A percentile compares a stretch with the other conserved stretches of the same genome.
Evolutionary conservation across 768 basidiomycete genomes (phyloP).

Genomic region (Lactarius psammicola): DNA sequence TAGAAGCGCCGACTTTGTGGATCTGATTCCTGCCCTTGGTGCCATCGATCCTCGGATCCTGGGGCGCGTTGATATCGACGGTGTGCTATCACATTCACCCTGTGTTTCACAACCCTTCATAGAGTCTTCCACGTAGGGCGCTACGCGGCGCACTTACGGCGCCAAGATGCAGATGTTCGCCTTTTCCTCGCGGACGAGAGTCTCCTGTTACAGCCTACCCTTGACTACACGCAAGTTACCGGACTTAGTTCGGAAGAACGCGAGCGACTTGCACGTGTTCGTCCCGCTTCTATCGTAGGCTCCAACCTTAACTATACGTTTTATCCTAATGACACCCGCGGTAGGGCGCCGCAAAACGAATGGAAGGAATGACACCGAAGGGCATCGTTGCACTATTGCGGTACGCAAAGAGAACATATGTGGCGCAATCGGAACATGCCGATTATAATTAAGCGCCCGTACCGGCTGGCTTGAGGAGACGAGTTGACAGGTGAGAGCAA

Average conservation of each 20-base stretch:
- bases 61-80: slow-evolving; percentile 67
- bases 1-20: slow-evolving; percentile 42
- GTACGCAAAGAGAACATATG: slow-evolving; percentile 49
- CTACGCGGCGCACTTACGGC: slow-evolving; percentile 59
- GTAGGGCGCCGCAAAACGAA: slow-evolving; percentile 87
- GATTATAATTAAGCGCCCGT: slow-evolving; percentile 1
- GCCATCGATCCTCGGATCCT: slow-evolving; percentile 51
- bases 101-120: slow-evolving; percentile 1
- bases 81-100: slow-evolving; percentile 38
- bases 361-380: slow-evolving; percentile 91
- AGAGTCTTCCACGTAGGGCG: slow-evolving; percentile 41
- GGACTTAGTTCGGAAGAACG: slow-evolving; percentile 77
- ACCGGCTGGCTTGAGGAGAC: not conserved
- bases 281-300: slow-evolving; percentile 68
- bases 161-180: slow-evolving; percentile 74
- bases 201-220: slow-evolving; percentile 60
- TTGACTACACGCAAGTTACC: slow-evolving; percentile 64
- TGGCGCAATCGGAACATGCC: slow-evolving; percentile 11
- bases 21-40: slow-evolving; percentile 50
- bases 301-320: not conserved
- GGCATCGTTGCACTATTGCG: slow-evolving; percentile 66
- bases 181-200: slow-evolving; percentile 76
- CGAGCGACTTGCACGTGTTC: slow-evolving; percentile 56
- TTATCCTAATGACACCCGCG: not conserved
- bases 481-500: slow-evolving; percentile 11